Base-by-base conservation (phyloP, 1,284 basidiomycete species). In the Polyporus tsugae region DNA sequence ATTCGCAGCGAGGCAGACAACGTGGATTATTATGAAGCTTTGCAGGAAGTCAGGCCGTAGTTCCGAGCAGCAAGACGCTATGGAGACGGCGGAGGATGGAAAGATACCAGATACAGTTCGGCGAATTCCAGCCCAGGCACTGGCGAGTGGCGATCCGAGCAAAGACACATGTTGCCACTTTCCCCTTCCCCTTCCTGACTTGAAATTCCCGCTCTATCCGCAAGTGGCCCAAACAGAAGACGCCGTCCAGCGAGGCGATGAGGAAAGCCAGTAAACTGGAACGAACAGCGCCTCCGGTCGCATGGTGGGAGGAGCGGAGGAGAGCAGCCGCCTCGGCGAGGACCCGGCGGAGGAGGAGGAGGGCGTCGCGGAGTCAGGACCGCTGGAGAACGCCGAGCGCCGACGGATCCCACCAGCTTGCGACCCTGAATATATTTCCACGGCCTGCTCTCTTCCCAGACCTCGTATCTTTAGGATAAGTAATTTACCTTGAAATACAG, bases 341-440 rank as follows among this genome's bases (percentile, higher is more conserved):
- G 17, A 11, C 29, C 4, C 6, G 2, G 11, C 4, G 46, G 10
- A 10, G 22, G 11, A 13, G 46, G 10, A 10, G 22, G 13, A 59
- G 63, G 49, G 60, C 65, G 57, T 72, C 70, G 70, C 70, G 70
- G 70, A 72, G 70, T 72, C 59, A 61, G 67, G 70, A 65, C 64
- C 63, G 59, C 68, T 65, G 65, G 65, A 53, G 58, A 57, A 60
- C n/a, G 42, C 41, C 64, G 66, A 64, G 68, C 68, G 70, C 58
- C 67, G 63, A 59, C 46, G 29, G 62, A 59, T 72, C 70, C 49
- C 70, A 72, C 70, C 68, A 58, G 4, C 61, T 38, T 53, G 46
- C 70, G 70, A 70, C 70, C 70, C 70, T 72, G 70, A 59, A 62
- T 60, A 68, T 67, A 63, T 71, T 63, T 61, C 70, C 70, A 72